Evolutionary conservation across 208 protist genomes (phyloP), one percentile per base, ranked within the genome.

Genomic region (Trypanosomatidae sp.): DNA sequence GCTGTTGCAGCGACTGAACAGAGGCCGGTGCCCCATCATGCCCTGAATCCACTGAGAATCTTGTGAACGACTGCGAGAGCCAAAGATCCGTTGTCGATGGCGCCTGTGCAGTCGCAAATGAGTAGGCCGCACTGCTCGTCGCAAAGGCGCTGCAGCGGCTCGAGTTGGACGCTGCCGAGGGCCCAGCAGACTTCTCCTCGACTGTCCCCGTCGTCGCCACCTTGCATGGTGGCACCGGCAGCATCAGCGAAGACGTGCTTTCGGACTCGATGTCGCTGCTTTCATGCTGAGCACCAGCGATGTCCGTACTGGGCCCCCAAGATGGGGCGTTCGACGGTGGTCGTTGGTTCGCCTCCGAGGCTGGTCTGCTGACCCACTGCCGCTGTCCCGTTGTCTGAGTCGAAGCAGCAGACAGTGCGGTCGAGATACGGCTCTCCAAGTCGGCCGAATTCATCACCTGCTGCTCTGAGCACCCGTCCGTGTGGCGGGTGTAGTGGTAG

Each of bases 381-480:
- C 58, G 30, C 12, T 1, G 58, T 7, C 30, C 58, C 62, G 28
- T 33, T n/a, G 15, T 13, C 33, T 25, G 5, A 30, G 19, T 73
- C 69, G 69, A 65, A 25, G 39, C 69, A 10, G 1, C 52, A 9
- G 47, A 60, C 36, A 55, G 33, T 19, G 55, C 52, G 15, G 53
- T 55, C 13, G 62, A 67, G 62, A 50, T n/a, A 30, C 62, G 47
- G 1, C 62, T 67, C 9, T 67, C 39, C 19, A 50, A 67, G 62
- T 67, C 44, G 28, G 41, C 13, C 44, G 62, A 67, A 19, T n/a
- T 49, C 36, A 49, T 25, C 28, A 22, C n/a, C 62, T 17, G 43
- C 39, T 49, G 2, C 36, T 67, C 62, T 33, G 62, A 67, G 10
- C 58, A 9, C 28, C 28, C 58, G 19, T 25, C 28, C 12, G 25